Conservation (phyloP, 768 basidiomycete genomes). For the Suillus lakei region DNA sequence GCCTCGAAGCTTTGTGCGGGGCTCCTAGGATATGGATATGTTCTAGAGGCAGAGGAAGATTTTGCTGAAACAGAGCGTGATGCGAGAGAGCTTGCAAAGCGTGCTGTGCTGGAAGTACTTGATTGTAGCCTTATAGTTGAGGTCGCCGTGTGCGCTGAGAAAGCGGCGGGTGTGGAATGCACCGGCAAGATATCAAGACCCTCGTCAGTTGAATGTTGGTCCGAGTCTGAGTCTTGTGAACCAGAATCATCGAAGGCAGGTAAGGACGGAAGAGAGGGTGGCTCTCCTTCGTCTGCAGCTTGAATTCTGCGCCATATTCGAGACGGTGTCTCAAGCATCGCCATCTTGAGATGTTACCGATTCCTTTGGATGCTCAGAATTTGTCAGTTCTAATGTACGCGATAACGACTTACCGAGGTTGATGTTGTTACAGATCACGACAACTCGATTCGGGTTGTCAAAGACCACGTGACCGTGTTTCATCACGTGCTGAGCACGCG, state of each 20-base stretch:
- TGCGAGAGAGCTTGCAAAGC: slow-evolving; percentile 58
- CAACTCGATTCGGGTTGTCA: slow-evolving; percentile 9
- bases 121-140: slow-evolving; percentile 55
- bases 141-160: slow-evolving; percentile 53
- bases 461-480: slow-evolving; percentile 32
- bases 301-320: slow-evolving; percentile 86
- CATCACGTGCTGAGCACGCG: background rate
- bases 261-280: slow-evolving; percentile 82
- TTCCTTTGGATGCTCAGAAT: background rate
- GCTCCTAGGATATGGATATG: slow-evolving; percentile 30
- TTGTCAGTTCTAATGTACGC: background rate
- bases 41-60: slow-evolving; percentile 41
- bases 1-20: slow-evolving; percentile 60
- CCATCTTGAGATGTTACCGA: slow-evolving; percentile 35
- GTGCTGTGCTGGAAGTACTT: slow-evolving; percentile 51
- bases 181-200: slow-evolving; percentile 54
- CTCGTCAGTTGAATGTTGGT: slow-evolving; percentile 45
- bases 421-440: background rate
- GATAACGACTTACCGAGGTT: slow-evolving; percentile 7
- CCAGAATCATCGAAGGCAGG: slow-evolving; percentile 72
- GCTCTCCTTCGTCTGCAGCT: slow-evolving; percentile 71
- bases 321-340: slow-evolving; percentile 79
- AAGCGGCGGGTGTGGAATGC: slow-evolving; percentile 68
- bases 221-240: slow-evolving; percentile 40
- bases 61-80: slow-evolving; percentile 44